Conservation (phyloP, 805 yeast genomes). For the Candida silvicultrix region DNA sequence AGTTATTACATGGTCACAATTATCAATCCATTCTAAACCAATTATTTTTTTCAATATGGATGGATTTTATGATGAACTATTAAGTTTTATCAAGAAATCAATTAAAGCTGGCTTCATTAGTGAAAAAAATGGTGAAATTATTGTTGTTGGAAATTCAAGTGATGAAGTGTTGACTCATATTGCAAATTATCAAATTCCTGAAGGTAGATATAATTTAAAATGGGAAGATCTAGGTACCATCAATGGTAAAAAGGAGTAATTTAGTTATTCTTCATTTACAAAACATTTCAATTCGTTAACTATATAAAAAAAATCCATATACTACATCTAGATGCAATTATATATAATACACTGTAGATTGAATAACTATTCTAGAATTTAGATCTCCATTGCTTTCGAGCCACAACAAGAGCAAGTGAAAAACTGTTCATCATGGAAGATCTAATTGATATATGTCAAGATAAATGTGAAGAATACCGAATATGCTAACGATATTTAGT, state of each 20-base stretch:
- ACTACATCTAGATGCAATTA: background rate
- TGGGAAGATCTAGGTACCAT: constrained; percentile 43
- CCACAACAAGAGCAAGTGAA: too few relatives aligned
- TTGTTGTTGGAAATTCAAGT: constrained; percentile 61
- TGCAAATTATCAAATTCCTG: constrained; percentile 56
- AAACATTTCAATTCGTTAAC: background rate
- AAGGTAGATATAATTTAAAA: constrained; percentile 65
- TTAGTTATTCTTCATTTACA: background rate
- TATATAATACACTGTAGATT: too few relatives aligned
- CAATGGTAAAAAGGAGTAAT: background rate
- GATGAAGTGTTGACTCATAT: constrained; percentile 63
- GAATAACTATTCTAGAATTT: too few relatives aligned
- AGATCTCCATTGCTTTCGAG: too few relatives aligned
- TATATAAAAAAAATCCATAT: too few relatives aligned
- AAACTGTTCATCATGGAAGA: too few relatives aligned
- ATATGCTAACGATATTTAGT: too few relatives aligned
- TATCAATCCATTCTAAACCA: constrained; percentile 81
- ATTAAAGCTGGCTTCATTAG: constrained; percentile 64
- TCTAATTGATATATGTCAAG: too few relatives aligned
- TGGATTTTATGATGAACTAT: constrained; percentile 72
- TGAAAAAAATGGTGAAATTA: constrained; percentile 56
- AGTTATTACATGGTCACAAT: constrained; percentile 85
- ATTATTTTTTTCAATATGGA: constrained; percentile 69
- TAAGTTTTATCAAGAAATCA: constrained; percentile 54
- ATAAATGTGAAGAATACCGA: too few relatives aligned